Evolutionary conservation across 495 filamentous ascomycete species (phyloP).

Genomic region (Trichodelitschia bisporula): DNA sequence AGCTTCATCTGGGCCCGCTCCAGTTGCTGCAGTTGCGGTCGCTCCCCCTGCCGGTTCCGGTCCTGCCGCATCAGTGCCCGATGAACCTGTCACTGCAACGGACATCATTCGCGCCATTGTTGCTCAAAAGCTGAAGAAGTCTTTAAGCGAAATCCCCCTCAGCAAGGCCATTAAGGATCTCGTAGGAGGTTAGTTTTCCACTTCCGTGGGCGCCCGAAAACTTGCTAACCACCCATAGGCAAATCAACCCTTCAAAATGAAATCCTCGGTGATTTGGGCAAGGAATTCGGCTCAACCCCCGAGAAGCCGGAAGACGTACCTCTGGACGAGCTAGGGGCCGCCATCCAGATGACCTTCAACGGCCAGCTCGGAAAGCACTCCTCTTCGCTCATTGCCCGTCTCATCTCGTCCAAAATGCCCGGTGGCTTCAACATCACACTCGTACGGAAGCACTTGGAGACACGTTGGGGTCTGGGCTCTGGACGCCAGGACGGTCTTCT

Average conservation of each 20-base stretch:
- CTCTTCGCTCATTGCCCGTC: slow-evolving; percentile 69
- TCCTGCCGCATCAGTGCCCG: slow-evolving; percentile 69
- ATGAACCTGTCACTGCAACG: slow-evolving; percentile 63
- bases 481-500: slow-evolving; percentile 85
- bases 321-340: slow-evolving; percentile 77
- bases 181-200: slow-evolving; percentile 59
- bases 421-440: slow-evolving; percentile 96
- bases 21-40: slow-evolving; percentile 27
- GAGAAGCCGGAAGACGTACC: slow-evolving; percentile 98
- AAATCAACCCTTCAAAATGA: slow-evolving; percentile 97
- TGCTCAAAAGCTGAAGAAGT: slow-evolving; percentile 98
- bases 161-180: slow-evolving; percentile 97
- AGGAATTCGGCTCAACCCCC: slow-evolving; percentile 93
- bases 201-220: neutral
- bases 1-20: slow-evolving; percentile 25
- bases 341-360: slow-evolving; percentile 96
- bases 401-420: slow-evolving; percentile 98
- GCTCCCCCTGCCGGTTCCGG: slow-evolving; percentile 48
- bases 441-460: slow-evolving; percentile 82
- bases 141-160: slow-evolving; percentile 64
- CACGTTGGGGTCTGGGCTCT: slow-evolving; percentile 67
- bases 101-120: slow-evolving; percentile 79
- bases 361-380: slow-evolving; percentile 95
- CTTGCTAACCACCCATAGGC: slow-evolving; percentile 22
- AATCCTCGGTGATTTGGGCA: slow-evolving; percentile 84